A percentile compares a stretch with the other conserved stretches of the same genome.
Evolutionary conservation across 1,284 basidiomycete species (phyloP).

Genomic region (Abortiporus biennis): DNA sequence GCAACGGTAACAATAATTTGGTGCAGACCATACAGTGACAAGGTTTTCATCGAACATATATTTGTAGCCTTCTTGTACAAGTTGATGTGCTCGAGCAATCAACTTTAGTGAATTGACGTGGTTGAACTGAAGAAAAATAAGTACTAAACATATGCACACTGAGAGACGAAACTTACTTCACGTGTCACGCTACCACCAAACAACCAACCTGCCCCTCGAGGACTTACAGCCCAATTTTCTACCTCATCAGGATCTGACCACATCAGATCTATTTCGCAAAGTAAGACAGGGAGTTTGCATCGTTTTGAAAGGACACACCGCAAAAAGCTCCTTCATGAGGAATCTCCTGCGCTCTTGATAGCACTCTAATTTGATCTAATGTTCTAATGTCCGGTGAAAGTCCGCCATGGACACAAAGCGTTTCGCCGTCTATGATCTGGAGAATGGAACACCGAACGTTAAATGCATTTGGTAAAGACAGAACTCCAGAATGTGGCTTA

Average conservation of each 20-base stretch:
- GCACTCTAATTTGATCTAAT: conserved; percentile 86
- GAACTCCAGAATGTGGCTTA: conserved; percentile 35
- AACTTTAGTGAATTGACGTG: conserved; percentile 81
- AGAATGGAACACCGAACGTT: not conserved
- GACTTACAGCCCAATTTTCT: conserved; percentile 93
- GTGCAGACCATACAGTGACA: conserved; percentile 97
- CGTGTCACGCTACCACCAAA: conserved; percentile 84
- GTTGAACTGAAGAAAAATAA: conserved; percentile 62
- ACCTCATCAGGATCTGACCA: conserved; percentile 98
- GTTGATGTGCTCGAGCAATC: conserved; percentile 91
- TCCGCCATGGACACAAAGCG: conserved; percentile 90
- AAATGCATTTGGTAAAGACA: not conserved
- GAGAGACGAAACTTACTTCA: conserved; percentile 48
- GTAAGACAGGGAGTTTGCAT: not conserved
- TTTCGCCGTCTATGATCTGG: conserved; percentile 90
- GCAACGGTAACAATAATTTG: conserved; percentile 91
- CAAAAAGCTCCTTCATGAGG: conserved; percentile 98
- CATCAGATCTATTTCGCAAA: conserved; percentile 75
- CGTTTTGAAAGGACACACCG: conserved; percentile 44
- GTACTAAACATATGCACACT: not conserved
- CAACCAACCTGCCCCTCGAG: conserved; percentile 94
- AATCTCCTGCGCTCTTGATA: conserved; percentile 91
- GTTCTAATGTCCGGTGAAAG: conserved; percentile 90
- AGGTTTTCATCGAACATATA: conserved; percentile 95
- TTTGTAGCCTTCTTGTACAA: conserved; percentile 97